A percentile compares a stretch with the other conserved stretches of the same genome.
phyloP scores from a whole-genome alignment of 768 basidiomycete genomes.

The Scleroderma bovista region DNA sequence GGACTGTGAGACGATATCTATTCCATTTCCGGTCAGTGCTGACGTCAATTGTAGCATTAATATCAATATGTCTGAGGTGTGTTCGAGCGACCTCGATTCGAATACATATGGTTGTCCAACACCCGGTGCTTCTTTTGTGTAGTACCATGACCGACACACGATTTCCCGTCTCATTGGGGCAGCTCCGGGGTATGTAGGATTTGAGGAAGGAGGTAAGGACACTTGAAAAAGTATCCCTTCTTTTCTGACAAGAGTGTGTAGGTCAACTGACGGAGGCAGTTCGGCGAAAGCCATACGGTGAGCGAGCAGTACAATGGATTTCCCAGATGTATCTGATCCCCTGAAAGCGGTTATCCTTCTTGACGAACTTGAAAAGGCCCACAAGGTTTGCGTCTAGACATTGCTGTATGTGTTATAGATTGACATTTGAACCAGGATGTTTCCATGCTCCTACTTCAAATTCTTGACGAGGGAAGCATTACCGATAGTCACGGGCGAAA shows the following conservation, averaged over 20 bases:
- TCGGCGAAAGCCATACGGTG: slow-evolving; percentile 53
- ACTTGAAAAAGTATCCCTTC: neutral
- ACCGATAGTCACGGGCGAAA: slow-evolving; percentile 91
- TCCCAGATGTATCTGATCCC: neutral
- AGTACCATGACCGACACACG: slow-evolving; percentile 90
- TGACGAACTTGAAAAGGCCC: slow-evolving; percentile 73
- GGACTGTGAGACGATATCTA: slow-evolving; percentile 58
- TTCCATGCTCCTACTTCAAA: slow-evolving; percentile 84
- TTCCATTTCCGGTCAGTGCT: neutral
- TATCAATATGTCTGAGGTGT: slow-evolving; percentile 88
- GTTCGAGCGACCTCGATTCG: neutral
- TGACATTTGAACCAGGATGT: slow-evolving; percentile 52
- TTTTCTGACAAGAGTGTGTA: slow-evolving; percentile 8
- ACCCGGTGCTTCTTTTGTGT: neutral
- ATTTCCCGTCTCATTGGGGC: slow-evolving; percentile 89
- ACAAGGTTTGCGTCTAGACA: slow-evolving; percentile 46
- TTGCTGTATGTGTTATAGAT: neutral
- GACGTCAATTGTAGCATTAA: slow-evolving; percentile 56
- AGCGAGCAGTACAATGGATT: neutral
- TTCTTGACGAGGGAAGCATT: slow-evolving; percentile 84
- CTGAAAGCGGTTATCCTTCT: slow-evolving; percentile 52
- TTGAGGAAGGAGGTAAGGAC: slow-evolving; percentile 63
- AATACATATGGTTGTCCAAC: neutral
- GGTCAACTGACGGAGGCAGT: slow-evolving; percentile 65
- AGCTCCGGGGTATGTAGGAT: slow-evolving; percentile 85